These are phyloP conservation scores for Kitagawia praeruptora DNA, from an alignment of 129 eudicot species.

Conservation along the genomic window DNA sequence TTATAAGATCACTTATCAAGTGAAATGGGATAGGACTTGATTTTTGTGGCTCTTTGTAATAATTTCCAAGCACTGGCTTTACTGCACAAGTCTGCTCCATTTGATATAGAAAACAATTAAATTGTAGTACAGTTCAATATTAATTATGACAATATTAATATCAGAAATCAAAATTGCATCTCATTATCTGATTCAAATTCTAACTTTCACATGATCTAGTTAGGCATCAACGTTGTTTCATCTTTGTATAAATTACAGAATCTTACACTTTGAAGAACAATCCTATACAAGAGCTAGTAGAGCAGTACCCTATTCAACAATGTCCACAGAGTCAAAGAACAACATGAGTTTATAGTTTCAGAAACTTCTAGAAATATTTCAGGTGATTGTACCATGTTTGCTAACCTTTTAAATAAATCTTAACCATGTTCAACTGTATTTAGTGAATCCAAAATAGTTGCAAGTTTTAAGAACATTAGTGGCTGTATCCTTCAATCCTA, in stretches of 20 bases:
- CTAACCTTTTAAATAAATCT: background rate
- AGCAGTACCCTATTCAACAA: background rate
- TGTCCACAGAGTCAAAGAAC: background rate
- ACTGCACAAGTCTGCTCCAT: conserved; percentile 54
- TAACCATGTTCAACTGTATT: background rate
- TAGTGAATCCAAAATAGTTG: background rate
- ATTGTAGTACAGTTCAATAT: background rate
- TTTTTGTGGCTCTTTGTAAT: conserved; percentile 63
- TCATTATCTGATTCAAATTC: background rate
- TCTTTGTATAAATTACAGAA: background rate
- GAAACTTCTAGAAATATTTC: background rate
- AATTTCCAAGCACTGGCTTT: conserved; percentile 54
- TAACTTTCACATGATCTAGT: background rate
- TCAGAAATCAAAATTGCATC: background rate
- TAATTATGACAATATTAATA: background rate
- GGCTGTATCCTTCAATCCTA: background rate
- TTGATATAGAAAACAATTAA: background rate
- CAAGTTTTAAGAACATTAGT: background rate
- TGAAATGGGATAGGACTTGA: conserved; percentile 61
- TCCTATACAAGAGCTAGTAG: background rate
- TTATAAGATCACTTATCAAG: conserved; percentile 39
- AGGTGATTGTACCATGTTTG: background rate
- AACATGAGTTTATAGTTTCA: background rate
- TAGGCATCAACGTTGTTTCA: background rate
- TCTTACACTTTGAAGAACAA: background rate